A percentile compares a stretch with the other conserved stretches of the same genome.
Evolutionary conservation across 805 yeast species (phyloP).

Genomic region (Myxozyma monticola): DNA sequence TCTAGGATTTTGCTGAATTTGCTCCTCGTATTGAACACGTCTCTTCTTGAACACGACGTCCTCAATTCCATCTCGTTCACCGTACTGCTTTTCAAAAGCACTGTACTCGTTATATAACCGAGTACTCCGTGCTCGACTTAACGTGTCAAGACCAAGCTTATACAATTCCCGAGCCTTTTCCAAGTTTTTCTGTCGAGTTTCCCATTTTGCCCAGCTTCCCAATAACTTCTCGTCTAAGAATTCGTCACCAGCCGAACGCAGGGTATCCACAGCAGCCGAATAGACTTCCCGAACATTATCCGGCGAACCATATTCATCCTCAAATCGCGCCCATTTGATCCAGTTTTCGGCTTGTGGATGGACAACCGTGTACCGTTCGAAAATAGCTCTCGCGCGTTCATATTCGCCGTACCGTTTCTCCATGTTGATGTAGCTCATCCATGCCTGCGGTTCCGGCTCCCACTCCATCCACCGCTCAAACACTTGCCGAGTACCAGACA

Average conservation of each 20-base stretch:
- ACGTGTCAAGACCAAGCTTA: slow-evolving; percentile 49
- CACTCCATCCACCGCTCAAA: slow-evolving; percentile 80
- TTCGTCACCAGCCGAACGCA: slow-evolving; percentile 37
- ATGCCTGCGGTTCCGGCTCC: slow-evolving; percentile 66
- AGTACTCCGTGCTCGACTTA: slow-evolving; percentile 44
- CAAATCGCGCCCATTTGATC: slow-evolving; percentile 75
- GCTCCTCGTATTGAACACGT: slow-evolving; percentile 53
- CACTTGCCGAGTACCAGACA: slow-evolving; percentile 59
- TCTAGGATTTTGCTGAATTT: slow-evolving; percentile 47
- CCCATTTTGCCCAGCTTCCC: slow-evolving; percentile 70
- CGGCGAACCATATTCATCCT: slow-evolving; percentile 51
- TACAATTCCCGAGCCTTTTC: slow-evolving; percentile 65
- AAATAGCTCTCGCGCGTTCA: slow-evolving; percentile 60
- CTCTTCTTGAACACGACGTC: slow-evolving; percentile 55
- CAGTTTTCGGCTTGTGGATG: slow-evolving; percentile 61
- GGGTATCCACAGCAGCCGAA: slow-evolving; percentile 62
- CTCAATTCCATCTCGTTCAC: slow-evolving; percentile 56
- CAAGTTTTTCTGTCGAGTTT: slow-evolving; percentile 56
- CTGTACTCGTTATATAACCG: slow-evolving; percentile 49
- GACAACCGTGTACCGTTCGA: slow-evolving; percentile 53
- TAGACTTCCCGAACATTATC: slow-evolving; percentile 61
- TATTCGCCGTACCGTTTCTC: slow-evolving; percentile 65
- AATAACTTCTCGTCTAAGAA: slow-evolving; percentile 44
- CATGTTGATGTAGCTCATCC: slow-evolving; percentile 73
- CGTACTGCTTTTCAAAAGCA: slow-evolving; percentile 66